Evolutionary conservation across 2,329 filamentous ascomycete genomes (phyloP), one percentile per base, ranked within the genome.

Genomic region (Monilinia polystroma): DNA sequence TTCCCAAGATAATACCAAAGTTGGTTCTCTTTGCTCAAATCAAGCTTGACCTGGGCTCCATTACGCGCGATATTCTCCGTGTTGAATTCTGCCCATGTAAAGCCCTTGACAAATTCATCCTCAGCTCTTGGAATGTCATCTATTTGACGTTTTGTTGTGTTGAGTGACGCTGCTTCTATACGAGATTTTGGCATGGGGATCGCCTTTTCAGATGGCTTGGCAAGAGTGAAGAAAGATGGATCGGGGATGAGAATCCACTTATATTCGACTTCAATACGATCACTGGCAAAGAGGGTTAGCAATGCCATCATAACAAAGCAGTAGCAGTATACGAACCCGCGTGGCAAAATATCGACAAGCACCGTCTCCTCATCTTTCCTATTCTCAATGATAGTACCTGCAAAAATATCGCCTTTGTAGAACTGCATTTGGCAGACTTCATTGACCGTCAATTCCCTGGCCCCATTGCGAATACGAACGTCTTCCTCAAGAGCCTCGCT

Each of bases 1-100:
- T 87, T 87, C 43, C 92, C 92, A 68, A 99, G 83, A 77, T 97
- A 98, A 79, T 92, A 86, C 92, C 93, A 98, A 23, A 97, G 78
- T 75, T 91, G 89, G 69, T 94, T 85, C 20, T 88, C 83, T 76
- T 90, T 91, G 68, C 79, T 79, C 11, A 97, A 78, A 74, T 96
- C 87, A 67, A 96, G 81, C 78, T 88, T 90, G 75, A 82, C 83
- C 76, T 91, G 87, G 64, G 80, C 81, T 69, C 81, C 81, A 72
- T 89, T 90, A 69, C 75, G 75, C 63, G 83, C 80, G 53, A 85
- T 82, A 72, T 85, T 83, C 59, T 84, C 79, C 70, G 82, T 84
- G 73, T 91, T 85, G 78, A 96, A 97, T 76, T 97, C 93, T 63
- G 89, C 86, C 90, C 90, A 93, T 26, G 84, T 86, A 76, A 83